A percentile compares a stretch with the other conserved stretches of the same genome.
Conservation (phyloP, 371 early-diverging fungal genomes). For the Mucor indicus region DNA sequence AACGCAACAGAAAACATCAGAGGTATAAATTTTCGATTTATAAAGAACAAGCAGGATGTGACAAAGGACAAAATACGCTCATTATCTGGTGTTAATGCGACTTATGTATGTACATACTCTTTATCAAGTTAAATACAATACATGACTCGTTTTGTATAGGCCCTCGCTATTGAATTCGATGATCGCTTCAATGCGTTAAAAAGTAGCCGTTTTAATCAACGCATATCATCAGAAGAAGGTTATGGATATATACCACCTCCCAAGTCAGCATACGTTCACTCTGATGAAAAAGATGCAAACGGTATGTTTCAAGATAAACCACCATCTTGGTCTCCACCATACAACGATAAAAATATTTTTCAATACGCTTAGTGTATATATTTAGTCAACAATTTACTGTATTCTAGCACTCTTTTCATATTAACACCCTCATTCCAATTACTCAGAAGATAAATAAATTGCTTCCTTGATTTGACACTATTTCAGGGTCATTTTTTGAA, state of each 20-base stretch:
- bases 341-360: conserved; percentile 3
- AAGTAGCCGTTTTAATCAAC: conserved; percentile 20
- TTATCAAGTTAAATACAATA: not conserved
- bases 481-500: no score
- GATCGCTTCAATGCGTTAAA: conserved; percentile 33
- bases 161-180: conserved; percentile 33
- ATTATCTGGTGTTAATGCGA: conserved; percentile 2
- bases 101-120: conserved; percentile 10
- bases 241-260: conserved; percentile 6
- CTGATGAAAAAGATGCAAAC: conserved; percentile 5
- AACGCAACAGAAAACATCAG: conserved; percentile 52
- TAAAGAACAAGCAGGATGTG: conserved; percentile 22
- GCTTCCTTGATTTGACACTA: no score
- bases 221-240: conserved; percentile 10
- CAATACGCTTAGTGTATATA: conserved; percentile 4
- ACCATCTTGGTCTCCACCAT: conserved; percentile 15
- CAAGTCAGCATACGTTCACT: conserved; percentile 6
- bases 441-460: no score
- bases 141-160: conserved; percentile 9
- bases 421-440: no score
- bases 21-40: conserved; percentile 42
- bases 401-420: no score
- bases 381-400: no score
- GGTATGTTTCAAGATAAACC: conserved; percentile 14
- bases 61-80: conserved; percentile 4